Evolutionary conservation across 1,284 basidiomycete species (phyloP), one percentile per base, ranked within the genome.

Genomic region (Ceratobasidium sp.): DNA sequence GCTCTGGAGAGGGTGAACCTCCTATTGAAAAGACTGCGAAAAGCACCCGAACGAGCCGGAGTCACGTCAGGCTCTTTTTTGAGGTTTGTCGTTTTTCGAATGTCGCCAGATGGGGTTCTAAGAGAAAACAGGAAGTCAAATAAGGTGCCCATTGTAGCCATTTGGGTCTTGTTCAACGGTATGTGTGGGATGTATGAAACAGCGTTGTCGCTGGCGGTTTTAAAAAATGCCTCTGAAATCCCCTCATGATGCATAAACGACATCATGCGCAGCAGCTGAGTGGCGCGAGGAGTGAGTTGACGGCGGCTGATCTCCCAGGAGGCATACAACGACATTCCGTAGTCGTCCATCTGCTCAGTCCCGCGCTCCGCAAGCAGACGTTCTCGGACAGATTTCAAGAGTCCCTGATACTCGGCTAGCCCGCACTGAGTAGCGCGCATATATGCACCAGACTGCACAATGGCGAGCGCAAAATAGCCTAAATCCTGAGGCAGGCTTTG

Each of bases 381-480:
- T 23, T 47, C 7, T 4, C 35, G 35, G 4, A 11, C 35, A 5
- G 6, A 4, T 11, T 38, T 4, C 4, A 5, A 38, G 35, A 38
- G 35, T 11, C 11, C 11, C 6, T 38, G 35, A 11, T 38, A 38
- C 35, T 38, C 11, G 35, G 35, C 35, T 38, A 38, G 4, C 11
- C 35, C 35, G 35, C 35, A 38, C 30, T 49, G n/a, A 1, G 26
- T 64, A 11, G 41, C 52, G 35, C 35, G 35, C 18, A 52, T 58
- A 16, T 73, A 73, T 55, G 46, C 55, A 16, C 72, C 72, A 21
- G 62, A 38, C 46, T 73, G 72, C 1, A 58, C 50, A 1, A 73
- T 26, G 2, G 62, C 72, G 1, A 73, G 62, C 7, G 72, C 52
- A 3, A 73, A 23, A n/a, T 18, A 26, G 1, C 72, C 72, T 1